Percentiles rank a stretch among this genome's conserved stretches.
Conservation (phyloP, 441 rosid species). For the Aleurites moluccanus region DNA sequence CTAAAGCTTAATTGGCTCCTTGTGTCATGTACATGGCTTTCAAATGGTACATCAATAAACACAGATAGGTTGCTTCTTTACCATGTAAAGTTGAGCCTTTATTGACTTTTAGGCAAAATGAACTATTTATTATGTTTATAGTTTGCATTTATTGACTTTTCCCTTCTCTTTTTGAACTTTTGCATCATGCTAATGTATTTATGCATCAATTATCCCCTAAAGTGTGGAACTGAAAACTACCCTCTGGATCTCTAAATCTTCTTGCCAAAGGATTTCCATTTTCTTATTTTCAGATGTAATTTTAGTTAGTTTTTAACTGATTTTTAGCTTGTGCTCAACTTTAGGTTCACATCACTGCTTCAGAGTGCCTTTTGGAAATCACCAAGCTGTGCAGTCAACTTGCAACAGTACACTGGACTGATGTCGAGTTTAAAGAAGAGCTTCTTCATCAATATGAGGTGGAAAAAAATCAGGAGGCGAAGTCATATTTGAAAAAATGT, state of each 20-base stretch:
- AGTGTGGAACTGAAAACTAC: not conserved
- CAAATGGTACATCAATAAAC: too few species aligned
- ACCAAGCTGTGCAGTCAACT: conserved; percentile 39
- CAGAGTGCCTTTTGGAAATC: conserved; percentile 72
- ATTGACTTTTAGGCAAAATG: not conserved
- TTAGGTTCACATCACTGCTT: conserved; percentile 79
- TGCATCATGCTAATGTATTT: not conserved
- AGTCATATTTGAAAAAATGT: conserved; percentile 61
- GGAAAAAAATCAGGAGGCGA: conserved; percentile 80
- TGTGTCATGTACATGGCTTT: not conserved
- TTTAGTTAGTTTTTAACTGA: conserved; percentile 3
- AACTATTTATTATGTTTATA: not conserved
- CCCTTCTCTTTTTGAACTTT: too few species aligned
- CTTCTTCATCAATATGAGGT: conserved; percentile 58
- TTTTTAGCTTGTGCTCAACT: conserved; percentile 5
- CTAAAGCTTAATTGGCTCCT: not conserved
- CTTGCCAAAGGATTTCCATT: not conserved
- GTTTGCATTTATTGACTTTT: not conserved
- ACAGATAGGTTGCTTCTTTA: not conserved
- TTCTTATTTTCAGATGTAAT: not conserved
- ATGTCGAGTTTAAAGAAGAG: conserved; percentile 48
- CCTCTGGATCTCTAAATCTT: not conserved
- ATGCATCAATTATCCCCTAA: not conserved
- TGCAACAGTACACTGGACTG: conserved; percentile 31
- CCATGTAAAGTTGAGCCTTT: not conserved